A percentile compares a stretch with the other conserved stretches of the same genome.
phyloP scores from a whole-genome alignment of 164 flowering plant species.

The Pachysandra terminalis region DNA sequence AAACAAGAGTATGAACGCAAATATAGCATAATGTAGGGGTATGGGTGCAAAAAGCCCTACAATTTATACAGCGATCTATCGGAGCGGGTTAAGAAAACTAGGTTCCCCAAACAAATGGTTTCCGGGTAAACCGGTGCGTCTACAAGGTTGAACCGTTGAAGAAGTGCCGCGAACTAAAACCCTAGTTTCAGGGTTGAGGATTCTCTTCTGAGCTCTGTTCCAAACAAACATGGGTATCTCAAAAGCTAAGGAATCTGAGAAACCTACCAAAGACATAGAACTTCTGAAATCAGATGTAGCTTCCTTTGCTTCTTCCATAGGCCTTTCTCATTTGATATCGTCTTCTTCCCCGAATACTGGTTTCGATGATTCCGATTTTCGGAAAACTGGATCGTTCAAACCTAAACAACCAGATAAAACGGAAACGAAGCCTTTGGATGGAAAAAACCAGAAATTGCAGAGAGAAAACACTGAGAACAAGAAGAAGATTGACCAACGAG shows the following conservation, averaged over 20 bases:
- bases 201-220: too few relatives aligned
- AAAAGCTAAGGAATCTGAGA: slow-evolving; percentile 30
- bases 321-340: slow-evolving; percentile 33
- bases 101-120: too few relatives aligned
- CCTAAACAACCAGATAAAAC: slow-evolving; percentile 18
- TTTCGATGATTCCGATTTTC: slow-evolving; percentile 77
- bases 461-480: slow-evolving; percentile 1
- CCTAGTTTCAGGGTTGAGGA: too few relatives aligned
- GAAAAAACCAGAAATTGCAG: background rate
- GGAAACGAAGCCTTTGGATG: background rate
- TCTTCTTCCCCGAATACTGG: slow-evolving; percentile 52
- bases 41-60: too few relatives aligned
- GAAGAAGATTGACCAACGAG: background rate
- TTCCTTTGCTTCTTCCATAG: slow-evolving; percentile 74
- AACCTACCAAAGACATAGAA: slow-evolving; percentile 35
- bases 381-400: slow-evolving; percentile 52
- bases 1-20: too few relatives aligned
- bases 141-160: too few relatives aligned
- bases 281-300: slow-evolving; percentile 62
- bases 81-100: too few relatives aligned
- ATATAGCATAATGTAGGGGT: too few relatives aligned
- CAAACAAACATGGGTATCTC: slow-evolving; percentile 28
- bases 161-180: too few relatives aligned
- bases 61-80: too few relatives aligned
- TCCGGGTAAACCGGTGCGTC: too few relatives aligned